Percentiles rank a stretch among this genome's conserved stretches.
phyloP scores from a whole-genome alignment of 257 asterid species.

The Gentiana macrophylla region DNA sequence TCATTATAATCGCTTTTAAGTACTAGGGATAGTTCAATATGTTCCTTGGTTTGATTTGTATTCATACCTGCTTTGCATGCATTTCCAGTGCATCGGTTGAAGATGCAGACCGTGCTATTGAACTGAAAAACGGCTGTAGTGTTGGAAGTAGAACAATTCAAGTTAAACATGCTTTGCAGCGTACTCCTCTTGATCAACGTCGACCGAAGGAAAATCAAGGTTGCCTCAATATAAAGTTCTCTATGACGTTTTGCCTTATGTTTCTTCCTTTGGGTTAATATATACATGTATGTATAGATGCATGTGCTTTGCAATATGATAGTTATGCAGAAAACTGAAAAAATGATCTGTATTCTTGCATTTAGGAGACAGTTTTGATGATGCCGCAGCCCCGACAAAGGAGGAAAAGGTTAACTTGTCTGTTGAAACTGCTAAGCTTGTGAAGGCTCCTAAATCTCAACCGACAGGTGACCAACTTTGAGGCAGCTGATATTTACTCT shows the following conservation, averaged over 20 bases:
- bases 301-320: background rate
- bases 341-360: background rate
- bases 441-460: slow-evolving; percentile 23
- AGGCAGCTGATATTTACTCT: slow-evolving; percentile 3
- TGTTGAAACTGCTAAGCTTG: slow-evolving; percentile 24
- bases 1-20: background rate
- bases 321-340: background rate
- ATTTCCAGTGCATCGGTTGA: slow-evolving; percentile 61
- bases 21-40: too few species aligned
- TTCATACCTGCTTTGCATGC: slow-evolving; percentile 7
- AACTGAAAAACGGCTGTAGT: slow-evolving; percentile 61
- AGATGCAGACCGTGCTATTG: slow-evolving; percentile 78
- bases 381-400: slow-evolving; percentile 26
- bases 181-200: slow-evolving; percentile 79
- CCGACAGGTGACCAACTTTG: slow-evolving; percentile 38
- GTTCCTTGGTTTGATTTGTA: background rate
- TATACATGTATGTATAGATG: too few species aligned
- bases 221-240: slow-evolving; percentile 9
- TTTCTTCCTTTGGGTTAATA: background rate
- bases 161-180: slow-evolving; percentile 78
- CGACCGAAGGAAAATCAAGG: slow-evolving; percentile 61
- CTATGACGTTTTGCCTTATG: background rate
- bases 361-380: slow-evolving; percentile 22
- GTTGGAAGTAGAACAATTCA: slow-evolving; percentile 78
- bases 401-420: slow-evolving; percentile 17